A percentile compares a stretch with the other conserved stretches of the same genome.
Evolutionary conservation across 202 grass and related monocot genomes (phyloP).

Genomic region (Dendrocalamus latiflorus): DNA sequence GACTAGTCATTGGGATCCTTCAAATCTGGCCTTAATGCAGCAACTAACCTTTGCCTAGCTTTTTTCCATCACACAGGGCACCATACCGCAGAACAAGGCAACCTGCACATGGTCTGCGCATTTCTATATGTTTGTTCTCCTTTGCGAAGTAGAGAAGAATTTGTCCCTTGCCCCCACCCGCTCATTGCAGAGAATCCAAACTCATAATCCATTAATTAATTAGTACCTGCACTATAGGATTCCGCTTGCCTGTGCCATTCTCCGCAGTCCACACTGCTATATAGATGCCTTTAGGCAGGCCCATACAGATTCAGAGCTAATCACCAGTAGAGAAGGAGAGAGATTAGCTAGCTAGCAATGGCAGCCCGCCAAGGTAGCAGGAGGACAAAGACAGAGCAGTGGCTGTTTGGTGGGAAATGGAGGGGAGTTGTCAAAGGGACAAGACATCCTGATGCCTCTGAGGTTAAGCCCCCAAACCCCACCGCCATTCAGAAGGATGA

Average conservation of each 20-base stretch:
- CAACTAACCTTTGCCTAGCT: conserved; percentile 28
- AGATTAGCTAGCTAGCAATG: conserved; percentile 22
- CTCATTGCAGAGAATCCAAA: conserved; percentile 45
- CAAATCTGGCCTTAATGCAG: conserved; percentile 35
- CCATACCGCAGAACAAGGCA: conserved; percentile 32
- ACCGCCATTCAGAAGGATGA: conserved; percentile 25
- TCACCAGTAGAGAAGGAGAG: background rate
- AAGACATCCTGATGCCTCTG: conserved; percentile 20
- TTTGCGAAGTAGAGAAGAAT: conserved; percentile 19
- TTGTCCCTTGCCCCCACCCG: conserved; percentile 30
- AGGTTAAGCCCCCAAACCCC: conserved; percentile 13
- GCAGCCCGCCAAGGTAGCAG: conserved; percentile 20
- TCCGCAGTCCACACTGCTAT: conserved; percentile 7
- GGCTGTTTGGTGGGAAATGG: conserved; percentile 43
- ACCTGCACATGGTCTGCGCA: conserved; percentile 37
- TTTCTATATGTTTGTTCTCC: conserved; percentile 26
- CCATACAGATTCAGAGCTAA: conserved; percentile 21
- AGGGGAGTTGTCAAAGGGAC: conserved; percentile 31
- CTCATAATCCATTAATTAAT: conserved; percentile 41
- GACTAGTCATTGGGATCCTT: conserved; percentile 28
- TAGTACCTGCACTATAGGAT: conserved; percentile 21
- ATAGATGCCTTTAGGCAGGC: conserved; percentile 20
- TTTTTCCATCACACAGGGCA: conserved; percentile 40
- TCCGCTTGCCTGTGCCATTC: conserved; percentile 20
- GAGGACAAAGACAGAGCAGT: conserved; percentile 34